Percentiles rank a stretch among this genome's conserved stretches.
Evolutionary conservation across 495 filamentous ascomycete species (phyloP).

Genomic region (Hapsidospora chrysogenum): DNA sequence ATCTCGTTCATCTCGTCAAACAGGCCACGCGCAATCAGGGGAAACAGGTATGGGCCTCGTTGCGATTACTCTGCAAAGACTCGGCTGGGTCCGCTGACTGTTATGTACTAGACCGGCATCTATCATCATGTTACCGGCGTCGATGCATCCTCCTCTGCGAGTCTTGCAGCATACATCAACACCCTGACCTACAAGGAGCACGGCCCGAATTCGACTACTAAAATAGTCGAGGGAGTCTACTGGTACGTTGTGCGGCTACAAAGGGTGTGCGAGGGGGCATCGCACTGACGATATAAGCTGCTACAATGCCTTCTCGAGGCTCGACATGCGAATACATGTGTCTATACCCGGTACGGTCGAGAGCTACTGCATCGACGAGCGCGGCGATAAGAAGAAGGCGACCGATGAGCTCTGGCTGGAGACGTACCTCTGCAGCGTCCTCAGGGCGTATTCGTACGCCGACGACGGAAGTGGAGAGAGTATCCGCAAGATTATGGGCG

Average conservation of each 20-base stretch:
- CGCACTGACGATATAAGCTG: too few relatives aligned
- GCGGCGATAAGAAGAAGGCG: conserved; percentile 81
- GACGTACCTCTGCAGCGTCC: conserved; percentile 85
- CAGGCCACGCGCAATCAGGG: conserved; percentile 48
- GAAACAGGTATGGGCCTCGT: conserved; percentile 49
- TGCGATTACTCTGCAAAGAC: too few relatives aligned
- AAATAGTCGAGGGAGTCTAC: conserved; percentile 85
- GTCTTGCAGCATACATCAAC: conserved; percentile 94
- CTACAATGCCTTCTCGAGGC: conserved; percentile 97
- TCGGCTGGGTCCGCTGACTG: too few relatives aligned
- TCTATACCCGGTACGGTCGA: conserved; percentile 91
- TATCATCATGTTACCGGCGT: conserved; percentile 98
- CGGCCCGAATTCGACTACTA: conserved; percentile 59
- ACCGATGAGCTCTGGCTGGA: conserved; percentile 92
- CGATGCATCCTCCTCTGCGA: conserved; percentile 93
- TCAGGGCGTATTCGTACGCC: conserved; percentile 89
- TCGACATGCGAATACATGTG: conserved; percentile 97
- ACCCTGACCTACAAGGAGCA: conserved; percentile 80
- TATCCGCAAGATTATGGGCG: conserved; percentile 85
- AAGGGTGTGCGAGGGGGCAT: too few relatives aligned
- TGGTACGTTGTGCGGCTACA: conserved; percentile 38
- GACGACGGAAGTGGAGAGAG: conserved; percentile 84
- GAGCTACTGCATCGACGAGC: conserved; percentile 90
- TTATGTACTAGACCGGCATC: conserved; percentile 59
- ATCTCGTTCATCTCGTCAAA: conserved; percentile 88